Evolutionary conservation across 306 rosid species (phyloP).

Genomic region (Arachis stenosperma): DNA sequence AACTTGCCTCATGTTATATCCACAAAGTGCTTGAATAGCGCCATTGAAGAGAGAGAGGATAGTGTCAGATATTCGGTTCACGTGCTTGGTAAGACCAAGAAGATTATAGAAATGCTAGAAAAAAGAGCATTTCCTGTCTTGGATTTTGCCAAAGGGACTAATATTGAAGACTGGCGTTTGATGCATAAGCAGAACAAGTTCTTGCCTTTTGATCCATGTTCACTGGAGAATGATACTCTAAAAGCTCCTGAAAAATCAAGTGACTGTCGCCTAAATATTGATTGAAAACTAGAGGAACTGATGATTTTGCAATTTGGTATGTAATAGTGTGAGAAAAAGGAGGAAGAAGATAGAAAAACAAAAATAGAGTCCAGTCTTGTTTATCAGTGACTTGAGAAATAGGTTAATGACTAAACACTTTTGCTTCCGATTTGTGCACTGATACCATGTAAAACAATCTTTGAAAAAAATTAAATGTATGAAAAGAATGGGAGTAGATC

Average conservation of each 20-base stretch:
- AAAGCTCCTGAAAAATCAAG: conserved; percentile 34
- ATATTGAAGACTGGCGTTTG: conserved; percentile 72
- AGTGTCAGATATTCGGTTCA: conserved; percentile 66
- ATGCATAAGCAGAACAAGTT: conserved; percentile 44
- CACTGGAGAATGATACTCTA: conserved; percentile 37
- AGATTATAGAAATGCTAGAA: conserved; percentile 61
- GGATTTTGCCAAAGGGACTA: conserved; percentile 42
- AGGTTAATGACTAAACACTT: not conserved
- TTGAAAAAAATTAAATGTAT: not conserved
- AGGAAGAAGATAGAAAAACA: no score
- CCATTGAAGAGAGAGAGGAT: conserved; percentile 74
- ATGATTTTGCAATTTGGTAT: conserved; percentile 20
- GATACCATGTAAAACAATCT: not conserved
- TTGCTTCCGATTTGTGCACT: not conserved
- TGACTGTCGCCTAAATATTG: conserved; percentile 47
- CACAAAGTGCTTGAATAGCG: conserved; percentile 47
- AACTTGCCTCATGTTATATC: conserved; percentile 61
- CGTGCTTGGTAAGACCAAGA: conserved; percentile 64
- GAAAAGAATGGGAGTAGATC: no score
- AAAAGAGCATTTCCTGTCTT: conserved; percentile 43
- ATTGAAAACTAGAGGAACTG: conserved; percentile 26
- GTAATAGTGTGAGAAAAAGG: not conserved
- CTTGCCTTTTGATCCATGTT: conserved; percentile 30
- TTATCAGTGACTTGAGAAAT: conserved; percentile 5
- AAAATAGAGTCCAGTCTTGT: not conserved